Base-by-base conservation (phyloP, 495 filamentous ascomycete genomes). In the Articulospora tetracladia region DNA sequence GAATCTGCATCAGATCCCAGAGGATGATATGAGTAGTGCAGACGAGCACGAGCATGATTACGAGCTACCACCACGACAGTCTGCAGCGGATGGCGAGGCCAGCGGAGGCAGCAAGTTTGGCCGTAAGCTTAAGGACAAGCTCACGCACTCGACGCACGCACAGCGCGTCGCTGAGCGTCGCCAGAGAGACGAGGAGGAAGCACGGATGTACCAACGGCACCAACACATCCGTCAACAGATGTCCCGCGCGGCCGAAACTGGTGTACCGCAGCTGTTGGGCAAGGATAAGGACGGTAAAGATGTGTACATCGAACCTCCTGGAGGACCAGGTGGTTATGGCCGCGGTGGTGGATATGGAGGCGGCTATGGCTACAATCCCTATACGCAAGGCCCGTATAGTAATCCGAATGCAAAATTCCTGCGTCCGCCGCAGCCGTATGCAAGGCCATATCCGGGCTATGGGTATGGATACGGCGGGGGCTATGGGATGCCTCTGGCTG, bases 231-330 rank as follows among this genome's bases (percentile, higher is more conserved):
- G 77, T 13, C 53, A 64, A 10, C 76, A 75, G 2, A 77, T 81
- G 77, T 56, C 66, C 1, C 49, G 62, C 10, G 77, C 77, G 1
- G 53, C 64, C 46, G 55, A 73, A 56, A 80, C 76, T 2, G 78
- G 77, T 4, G 60, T 75, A 61, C 77, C 77, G 57, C 78, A 80
- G 64, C 66, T 72, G 4, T 20, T 81, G 1, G 75, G 76, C 32
- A 76, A 73, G 55, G 77, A 78, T 57, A 50, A 52, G 1, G 63
- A 80, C 26, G 78, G 78, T 13, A 67, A 70, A 47, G 74, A 80
- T 55, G 62, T 81, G 15, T 80, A 76, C 57, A 73, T 81, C 48
- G 74, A 78, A 66, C 76, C 78, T 20, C 74, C 74, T 19, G 48
- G 48, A 20, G 55, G 48, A 6, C 46, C 22, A 19, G 47, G 44